Percentiles rank a stretch among this genome's conserved stretches.
phyloP scores from a whole-genome alignment of 768 basidiomycete genomes.

The Lactarius quietus region DNA sequence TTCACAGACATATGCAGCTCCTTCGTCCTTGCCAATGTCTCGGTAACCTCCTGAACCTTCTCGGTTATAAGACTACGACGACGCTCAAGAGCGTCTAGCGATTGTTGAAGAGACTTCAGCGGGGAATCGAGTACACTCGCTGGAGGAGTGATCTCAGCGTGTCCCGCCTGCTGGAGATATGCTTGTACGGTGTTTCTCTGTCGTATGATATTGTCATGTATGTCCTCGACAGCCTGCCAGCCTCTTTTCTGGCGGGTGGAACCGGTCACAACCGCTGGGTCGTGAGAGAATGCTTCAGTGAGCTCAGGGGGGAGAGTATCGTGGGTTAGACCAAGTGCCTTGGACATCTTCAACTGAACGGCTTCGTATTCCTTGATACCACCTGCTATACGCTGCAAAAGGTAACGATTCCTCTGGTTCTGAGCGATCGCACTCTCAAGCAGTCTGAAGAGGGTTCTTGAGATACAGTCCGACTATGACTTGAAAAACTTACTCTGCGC shows the following conservation, averaged over 20 bases:
- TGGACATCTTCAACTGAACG: constrained; percentile 50
- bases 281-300: constrained; percentile 70
- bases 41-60: constrained; percentile 48
- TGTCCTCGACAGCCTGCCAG: constrained; percentile 76
- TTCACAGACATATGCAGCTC: constrained; percentile 54
- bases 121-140: constrained; percentile 46
- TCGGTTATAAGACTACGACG: constrained; percentile 43
- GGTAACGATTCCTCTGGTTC: constrained; percentile 65
- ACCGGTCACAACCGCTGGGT: constrained; percentile 72
- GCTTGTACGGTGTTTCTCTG: constrained; percentile 46
- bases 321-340: constrained; percentile 46
- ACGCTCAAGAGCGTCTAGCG: constrained; percentile 48
- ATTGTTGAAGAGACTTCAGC: constrained; percentile 46
- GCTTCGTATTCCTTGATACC: constrained; percentile 64
- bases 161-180: constrained; percentile 17
- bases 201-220: constrained; percentile 55
- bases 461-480: constrained; percentile 12
- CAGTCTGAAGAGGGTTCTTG: constrained; percentile 40
- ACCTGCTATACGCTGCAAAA: constrained; percentile 60
- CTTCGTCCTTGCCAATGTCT: constrained; percentile 51
- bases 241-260: constrained; percentile 56
- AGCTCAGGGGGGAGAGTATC: constrained; percentile 58
- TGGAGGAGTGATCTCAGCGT: constrained; percentile 34
- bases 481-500: constrained; percentile 44
- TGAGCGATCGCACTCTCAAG: constrained; percentile 56